Evolutionary conservation across 129 eudicot species (phyloP).

Genomic region (Flaveria brownii): DNA sequence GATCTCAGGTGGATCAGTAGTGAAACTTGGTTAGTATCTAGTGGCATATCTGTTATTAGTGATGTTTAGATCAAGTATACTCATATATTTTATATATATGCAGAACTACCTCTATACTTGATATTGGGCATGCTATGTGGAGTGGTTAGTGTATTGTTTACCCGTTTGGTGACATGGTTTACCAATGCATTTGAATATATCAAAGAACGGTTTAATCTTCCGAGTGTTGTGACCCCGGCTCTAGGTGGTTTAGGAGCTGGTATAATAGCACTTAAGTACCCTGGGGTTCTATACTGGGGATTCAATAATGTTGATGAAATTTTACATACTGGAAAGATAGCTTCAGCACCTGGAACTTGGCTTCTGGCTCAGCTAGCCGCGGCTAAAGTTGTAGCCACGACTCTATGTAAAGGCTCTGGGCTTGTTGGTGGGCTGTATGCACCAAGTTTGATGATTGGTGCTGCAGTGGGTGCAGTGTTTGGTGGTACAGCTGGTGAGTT

Average conservation of each 20-base stretch:
- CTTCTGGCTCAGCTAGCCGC: constrained; percentile 87
- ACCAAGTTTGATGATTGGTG: constrained; percentile 98
- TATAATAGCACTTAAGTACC: constrained; percentile 89
- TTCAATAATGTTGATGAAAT: constrained; percentile 97
- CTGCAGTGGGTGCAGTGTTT: constrained; percentile 98
- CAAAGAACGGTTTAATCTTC: constrained; percentile 74
- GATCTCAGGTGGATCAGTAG: constrained; percentile 2
- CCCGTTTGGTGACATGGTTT: constrained; percentile 85
- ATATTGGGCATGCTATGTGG: constrained; percentile 98
- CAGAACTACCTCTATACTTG: constrained; percentile 91
- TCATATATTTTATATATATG: constrained; percentile 13
- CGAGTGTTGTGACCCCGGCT: constrained; percentile 90
- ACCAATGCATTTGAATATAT: constrained; percentile 60
- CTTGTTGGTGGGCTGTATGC: constrained; percentile 98
- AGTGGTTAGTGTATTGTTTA: constrained; percentile 86
- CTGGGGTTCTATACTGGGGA: constrained; percentile 96
- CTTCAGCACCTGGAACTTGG: constrained; percentile 99
- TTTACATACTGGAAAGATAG: constrained; percentile 89
- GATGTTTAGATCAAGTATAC: background rate
- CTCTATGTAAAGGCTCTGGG: constrained; percentile 95
- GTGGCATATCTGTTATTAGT: background rate
- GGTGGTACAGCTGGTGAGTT: constrained; percentile 90
- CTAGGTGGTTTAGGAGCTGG: constrained; percentile 97
- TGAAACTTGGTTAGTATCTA: background rate
- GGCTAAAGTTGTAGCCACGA: constrained; percentile 95